Conservation (phyloP, 2,329 filamentous ascomycete species). For the Helotiales sp. region DNA sequence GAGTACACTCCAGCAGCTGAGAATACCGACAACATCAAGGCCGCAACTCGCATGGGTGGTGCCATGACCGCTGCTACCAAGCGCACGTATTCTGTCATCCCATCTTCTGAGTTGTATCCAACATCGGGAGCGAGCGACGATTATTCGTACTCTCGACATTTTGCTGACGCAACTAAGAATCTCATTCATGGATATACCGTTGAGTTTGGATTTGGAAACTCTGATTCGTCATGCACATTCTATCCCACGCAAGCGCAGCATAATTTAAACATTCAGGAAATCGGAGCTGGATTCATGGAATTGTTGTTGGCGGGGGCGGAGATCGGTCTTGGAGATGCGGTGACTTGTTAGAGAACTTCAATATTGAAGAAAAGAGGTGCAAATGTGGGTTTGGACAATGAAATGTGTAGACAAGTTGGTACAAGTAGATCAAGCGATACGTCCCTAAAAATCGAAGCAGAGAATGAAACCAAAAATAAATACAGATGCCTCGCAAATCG, state of each 20-base stretch:
- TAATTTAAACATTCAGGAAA: slow-evolving; percentile 51
- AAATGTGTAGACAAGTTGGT: too few species aligned
- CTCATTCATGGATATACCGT: slow-evolving; percentile 51
- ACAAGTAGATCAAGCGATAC: too few species aligned
- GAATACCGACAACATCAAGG: slow-evolving; percentile 42
- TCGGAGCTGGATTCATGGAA: slow-evolving; percentile 55
- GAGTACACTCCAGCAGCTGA: slow-evolving; percentile 52
- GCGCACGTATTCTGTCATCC: slow-evolving; percentile 47
- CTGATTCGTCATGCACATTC: slow-evolving; percentile 46
- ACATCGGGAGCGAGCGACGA: slow-evolving; percentile 54
- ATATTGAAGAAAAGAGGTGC: too few species aligned
- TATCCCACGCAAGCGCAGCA: slow-evolving; percentile 53
- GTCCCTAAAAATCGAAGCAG: too few species aligned
- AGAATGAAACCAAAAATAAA: too few species aligned
- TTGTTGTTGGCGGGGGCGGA: slow-evolving; percentile 43
- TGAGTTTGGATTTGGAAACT: slow-evolving; percentile 51
- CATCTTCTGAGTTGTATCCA: slow-evolving; percentile 51
- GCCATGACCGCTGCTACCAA: slow-evolving; percentile 49
- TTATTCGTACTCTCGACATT: slow-evolving; percentile 53
- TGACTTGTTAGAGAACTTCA: slow-evolving; percentile 3
- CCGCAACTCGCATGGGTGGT: slow-evolving; percentile 45
- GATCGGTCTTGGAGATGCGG: slow-evolving; percentile 32
- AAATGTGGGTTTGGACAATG: too few species aligned
- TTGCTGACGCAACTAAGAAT: slow-evolving; percentile 44
- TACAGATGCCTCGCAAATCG: too few species aligned